Conservation (phyloP, 202 grass and related monocot species). For the Hordeum pubiflorum region DNA sequence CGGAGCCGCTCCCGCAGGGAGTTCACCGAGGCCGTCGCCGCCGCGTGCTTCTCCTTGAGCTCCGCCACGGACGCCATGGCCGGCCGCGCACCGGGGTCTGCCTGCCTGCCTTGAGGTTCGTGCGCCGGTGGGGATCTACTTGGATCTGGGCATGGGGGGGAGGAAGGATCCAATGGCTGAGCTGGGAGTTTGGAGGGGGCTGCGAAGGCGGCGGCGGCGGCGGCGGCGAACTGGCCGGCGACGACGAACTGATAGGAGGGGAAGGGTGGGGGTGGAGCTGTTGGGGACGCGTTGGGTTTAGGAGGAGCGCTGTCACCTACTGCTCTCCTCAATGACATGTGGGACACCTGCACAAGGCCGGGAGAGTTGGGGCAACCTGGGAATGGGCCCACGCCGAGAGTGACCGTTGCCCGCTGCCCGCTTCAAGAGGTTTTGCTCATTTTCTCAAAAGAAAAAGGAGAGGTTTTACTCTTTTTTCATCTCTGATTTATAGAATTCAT, state of each 20-base stretch:
- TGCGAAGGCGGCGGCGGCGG: background rate
- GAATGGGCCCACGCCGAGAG: background rate
- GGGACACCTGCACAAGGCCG: background rate
- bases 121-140: conserved; percentile 18
- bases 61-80: conserved; percentile 79
- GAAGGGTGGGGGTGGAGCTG: background rate
- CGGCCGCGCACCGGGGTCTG: background rate
- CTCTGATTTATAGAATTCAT: too few relatives aligned
- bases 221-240: background rate
- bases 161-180: background rate
- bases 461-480: too few relatives aligned
- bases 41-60: conserved; percentile 79
- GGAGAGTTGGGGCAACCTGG: background rate
- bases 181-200: background rate
- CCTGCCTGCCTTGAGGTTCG: background rate
- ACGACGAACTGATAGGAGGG: background rate
- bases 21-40: conserved; percentile 63
- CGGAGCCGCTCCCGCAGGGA: conserved; percentile 63
- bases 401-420: conserved; percentile 12
- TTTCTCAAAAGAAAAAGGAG: too few relatives aligned
- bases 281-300: conserved; percentile 32
- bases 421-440: background rate
- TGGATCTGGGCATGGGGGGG: conserved; percentile 21
- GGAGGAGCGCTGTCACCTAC: background rate
- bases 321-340: background rate